phyloP scores from a whole-genome alignment of 2,329 filamentous ascomycete species.

The Magnaporthiopsis incrustans region DNA sequence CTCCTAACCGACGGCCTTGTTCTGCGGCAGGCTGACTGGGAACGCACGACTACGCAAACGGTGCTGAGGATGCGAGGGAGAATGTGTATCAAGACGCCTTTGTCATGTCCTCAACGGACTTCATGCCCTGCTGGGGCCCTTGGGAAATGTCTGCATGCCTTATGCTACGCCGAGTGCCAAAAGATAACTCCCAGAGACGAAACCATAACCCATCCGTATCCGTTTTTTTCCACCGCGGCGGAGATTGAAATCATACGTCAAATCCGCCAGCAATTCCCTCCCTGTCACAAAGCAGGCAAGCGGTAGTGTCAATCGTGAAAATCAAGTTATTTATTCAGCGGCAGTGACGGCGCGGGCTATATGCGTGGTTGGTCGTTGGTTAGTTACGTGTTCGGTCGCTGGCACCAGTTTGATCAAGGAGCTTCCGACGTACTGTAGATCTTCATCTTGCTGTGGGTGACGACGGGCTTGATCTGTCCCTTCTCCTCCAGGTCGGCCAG shows the following conservation, averaged over 20 bases:
- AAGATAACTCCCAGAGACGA: slow-evolving; percentile 20
- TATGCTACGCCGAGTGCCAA: slow-evolving; percentile 24
- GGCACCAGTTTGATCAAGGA: slow-evolving; percentile 17
- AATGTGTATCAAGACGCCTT: neutral
- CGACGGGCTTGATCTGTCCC: slow-evolving; percentile 96
- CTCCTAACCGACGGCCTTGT: neutral
- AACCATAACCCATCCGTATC: slow-evolving; percentile 16
- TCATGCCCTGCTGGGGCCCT: neutral
- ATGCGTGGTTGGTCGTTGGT: neutral
- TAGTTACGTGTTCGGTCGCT: neutral
- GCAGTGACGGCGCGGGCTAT: slow-evolving; percentile 54
- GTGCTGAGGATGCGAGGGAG: neutral
- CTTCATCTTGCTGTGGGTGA: slow-evolving; percentile 93
- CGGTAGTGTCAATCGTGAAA: slow-evolving; percentile 11
- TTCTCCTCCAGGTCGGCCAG: slow-evolving; percentile 93
- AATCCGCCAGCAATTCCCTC: slow-evolving; percentile 20
- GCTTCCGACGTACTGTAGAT: slow-evolving; percentile 72
- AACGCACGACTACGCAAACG: neutral
- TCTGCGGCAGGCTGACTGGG: neutral
- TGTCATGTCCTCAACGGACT: neutral
- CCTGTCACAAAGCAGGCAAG: slow-evolving; percentile 15
- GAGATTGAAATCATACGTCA: slow-evolving; percentile 14
- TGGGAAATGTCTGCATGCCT: slow-evolving; percentile 20
- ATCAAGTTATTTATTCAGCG: slow-evolving; percentile 30
- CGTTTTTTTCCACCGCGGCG: slow-evolving; percentile 5